Conservation (phyloP, 331 rosid genomes). For the Quercus tomentella region DNA sequence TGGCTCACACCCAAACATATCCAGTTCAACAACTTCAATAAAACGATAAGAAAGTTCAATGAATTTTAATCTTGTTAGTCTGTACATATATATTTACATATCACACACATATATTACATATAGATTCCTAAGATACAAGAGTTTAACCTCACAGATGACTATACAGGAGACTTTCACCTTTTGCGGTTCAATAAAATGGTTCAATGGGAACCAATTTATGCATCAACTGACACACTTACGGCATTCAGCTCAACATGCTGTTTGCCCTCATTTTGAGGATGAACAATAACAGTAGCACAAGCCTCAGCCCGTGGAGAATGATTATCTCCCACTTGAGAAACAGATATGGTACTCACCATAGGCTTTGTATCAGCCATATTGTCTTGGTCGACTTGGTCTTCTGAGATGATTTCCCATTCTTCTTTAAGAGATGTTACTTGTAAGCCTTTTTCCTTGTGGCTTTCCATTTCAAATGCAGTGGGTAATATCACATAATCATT, state of each 20-base stretch:
- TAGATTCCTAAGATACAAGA: background rate
- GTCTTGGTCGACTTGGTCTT: constrained; percentile 29
- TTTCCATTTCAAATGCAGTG: constrained; percentile 74
- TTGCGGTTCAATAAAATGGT: background rate
- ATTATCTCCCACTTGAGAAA: constrained; percentile 43
- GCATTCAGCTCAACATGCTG: constrained; percentile 70
- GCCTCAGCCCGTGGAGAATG: constrained; percentile 44
- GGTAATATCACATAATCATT: constrained; percentile 95
- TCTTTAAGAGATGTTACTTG: constrained; percentile 79
- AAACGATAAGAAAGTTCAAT: background rate
- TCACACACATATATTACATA: background rate
- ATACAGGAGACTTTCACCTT: background rate
- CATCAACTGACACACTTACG: constrained; percentile 70
- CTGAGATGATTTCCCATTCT: constrained; percentile 89
- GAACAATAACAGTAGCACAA: constrained; percentile 51
- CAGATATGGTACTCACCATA: constrained; percentile 44
- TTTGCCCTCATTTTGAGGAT: constrained; percentile 53
- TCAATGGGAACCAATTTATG: constrained; percentile 20
- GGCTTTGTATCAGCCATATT: constrained; percentile 31
- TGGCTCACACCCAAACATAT: no score
- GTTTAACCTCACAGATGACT: background rate
- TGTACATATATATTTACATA: background rate
- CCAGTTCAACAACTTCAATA: no score
- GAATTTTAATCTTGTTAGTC: background rate
- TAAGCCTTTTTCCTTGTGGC: constrained; percentile 49